Evolutionary conservation across 768 basidiomycete genomes (phyloP).

Genomic region (Hericium erinaceus): DNA sequence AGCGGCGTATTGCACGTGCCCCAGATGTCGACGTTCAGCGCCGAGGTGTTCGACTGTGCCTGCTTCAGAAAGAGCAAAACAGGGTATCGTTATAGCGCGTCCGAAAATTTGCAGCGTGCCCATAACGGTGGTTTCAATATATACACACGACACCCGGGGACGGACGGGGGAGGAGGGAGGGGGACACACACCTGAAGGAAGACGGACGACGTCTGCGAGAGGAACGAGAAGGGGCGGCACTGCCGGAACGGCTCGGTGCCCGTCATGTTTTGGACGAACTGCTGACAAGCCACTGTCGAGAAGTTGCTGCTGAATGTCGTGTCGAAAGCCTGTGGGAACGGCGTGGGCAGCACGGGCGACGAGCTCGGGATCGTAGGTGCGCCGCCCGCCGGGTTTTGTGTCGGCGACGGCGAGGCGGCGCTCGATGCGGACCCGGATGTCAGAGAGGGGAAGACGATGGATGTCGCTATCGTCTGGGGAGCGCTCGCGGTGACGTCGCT

Average conservation of each 20-base stretch:
- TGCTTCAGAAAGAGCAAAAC: slow-evolving; percentile 23
- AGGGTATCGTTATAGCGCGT: not conserved
- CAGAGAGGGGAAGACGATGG: slow-evolving; percentile 7
- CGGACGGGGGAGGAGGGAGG: slow-evolving; percentile 5
- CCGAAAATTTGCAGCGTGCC: slow-evolving; percentile 9
- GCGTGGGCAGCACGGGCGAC: slow-evolving; percentile 52
- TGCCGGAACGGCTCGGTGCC: slow-evolving; percentile 45
- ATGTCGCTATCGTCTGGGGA: not conserved
- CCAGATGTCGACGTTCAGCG: slow-evolving; percentile 64
- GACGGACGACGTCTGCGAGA: slow-evolving; percentile 42
- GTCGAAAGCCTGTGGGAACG: slow-evolving; percentile 74
- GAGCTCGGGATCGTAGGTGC: slow-evolving; percentile 41
- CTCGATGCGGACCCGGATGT: slow-evolving; percentile 14
- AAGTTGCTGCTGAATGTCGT: slow-evolving; percentile 55
- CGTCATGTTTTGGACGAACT: slow-evolving; percentile 75
- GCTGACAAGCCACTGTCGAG: slow-evolving; percentile 50
- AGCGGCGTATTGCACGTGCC: slow-evolving; percentile 67
- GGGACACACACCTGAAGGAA: slow-evolving; percentile 43
- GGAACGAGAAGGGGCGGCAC: slow-evolving; percentile 70
- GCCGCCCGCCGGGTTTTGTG: not conserved
- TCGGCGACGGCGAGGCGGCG: slow-evolving; percentile 19
- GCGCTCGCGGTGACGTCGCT: not conserved
- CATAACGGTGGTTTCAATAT: not conserved
- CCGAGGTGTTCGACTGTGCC: slow-evolving; percentile 55
- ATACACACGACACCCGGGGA: not conserved